A percentile compares a stretch with the other conserved stretches of the same genome.
These are phyloP conservation scores for Colletotrichum destructivum DNA, from an alignment of 2,329 filamentous ascomycete species.

Conservation along the genomic window DNA sequence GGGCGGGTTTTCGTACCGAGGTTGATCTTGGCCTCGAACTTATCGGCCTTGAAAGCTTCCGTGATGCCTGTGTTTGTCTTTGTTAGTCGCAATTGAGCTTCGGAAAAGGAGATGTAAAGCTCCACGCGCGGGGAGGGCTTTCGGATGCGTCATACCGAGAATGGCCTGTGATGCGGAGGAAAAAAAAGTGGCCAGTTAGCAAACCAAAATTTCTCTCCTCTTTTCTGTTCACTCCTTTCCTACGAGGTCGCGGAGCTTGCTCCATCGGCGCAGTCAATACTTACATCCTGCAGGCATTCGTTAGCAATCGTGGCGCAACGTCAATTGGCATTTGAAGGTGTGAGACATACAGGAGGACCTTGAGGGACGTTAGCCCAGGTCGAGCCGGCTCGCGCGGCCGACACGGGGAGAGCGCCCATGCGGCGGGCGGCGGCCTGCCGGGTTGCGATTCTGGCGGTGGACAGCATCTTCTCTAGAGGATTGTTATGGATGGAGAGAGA, in stretches of 20 bases:
- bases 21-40: conserved; percentile 96
- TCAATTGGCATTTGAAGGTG: conserved; percentile 32
- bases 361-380: conserved; percentile 94
- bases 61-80: conserved; percentile 78
- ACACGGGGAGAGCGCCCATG: conserved; percentile 38
- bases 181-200: conserved; percentile 45
- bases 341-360: conserved; percentile 86
- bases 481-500: no score
- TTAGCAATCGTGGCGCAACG: conserved; percentile 52
- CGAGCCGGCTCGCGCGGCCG: conserved; percentile 69
- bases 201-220: neutral
- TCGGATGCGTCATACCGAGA: conserved; percentile 71
- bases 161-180: conserved; percentile 72
- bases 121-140: conserved; percentile 17
- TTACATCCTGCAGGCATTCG: conserved; percentile 55
- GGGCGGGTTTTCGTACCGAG: conserved; percentile 72
- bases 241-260: neutral
- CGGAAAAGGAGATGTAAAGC: neutral
- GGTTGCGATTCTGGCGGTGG: conserved; percentile 43
- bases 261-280: conserved; percentile 32
- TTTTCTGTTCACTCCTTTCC: neutral
- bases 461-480: conserved; percentile 38
- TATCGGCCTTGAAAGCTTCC: conserved; percentile 98
- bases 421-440: conserved; percentile 44
- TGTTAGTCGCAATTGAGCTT: conserved; percentile 46